Evolutionary conservation across 176 grass and related monocot species (phyloP).

Genomic region (Eleusine indica): DNA sequence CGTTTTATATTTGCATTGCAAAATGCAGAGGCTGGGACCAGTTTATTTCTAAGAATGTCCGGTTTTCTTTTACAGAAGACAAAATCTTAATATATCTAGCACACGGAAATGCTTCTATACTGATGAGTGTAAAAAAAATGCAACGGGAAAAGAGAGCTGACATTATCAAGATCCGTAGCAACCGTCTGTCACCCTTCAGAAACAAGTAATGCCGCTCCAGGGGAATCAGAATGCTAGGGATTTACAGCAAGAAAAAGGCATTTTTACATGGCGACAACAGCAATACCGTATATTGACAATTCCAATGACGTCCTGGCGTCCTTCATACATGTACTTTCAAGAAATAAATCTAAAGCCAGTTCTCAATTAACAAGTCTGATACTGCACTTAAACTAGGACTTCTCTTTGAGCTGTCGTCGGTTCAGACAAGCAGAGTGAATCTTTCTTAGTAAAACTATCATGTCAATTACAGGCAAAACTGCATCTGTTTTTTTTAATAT

Average conservation of each 20-base stretch:
- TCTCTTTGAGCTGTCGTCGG: constrained; percentile 14
- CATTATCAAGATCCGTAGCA: too few species aligned
- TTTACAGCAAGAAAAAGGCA: constrained; percentile 4
- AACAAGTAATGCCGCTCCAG: background rate
- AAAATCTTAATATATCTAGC: background rate
- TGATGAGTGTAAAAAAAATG: background rate
- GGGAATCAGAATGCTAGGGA: background rate
- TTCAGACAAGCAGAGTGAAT: constrained; percentile 40
- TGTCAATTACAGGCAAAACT: background rate
- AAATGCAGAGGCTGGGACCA: background rate
- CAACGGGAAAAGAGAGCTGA: background rate
- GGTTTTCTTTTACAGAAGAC: background rate
- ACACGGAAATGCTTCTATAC: too few species aligned
- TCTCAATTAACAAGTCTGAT: constrained; percentile 2
- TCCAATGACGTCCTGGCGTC: background rate
- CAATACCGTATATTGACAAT: background rate
- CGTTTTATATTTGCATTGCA: background rate
- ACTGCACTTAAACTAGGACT: constrained; percentile 34
- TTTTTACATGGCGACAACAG: background rate
- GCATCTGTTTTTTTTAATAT: background rate
- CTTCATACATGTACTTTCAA: constrained; percentile 21
- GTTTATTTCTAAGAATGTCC: too few species aligned
- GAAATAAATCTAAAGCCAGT: constrained; percentile 25
- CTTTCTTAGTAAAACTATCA: constrained; percentile 25
- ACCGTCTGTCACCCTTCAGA: background rate